Conservation (phyloP, 352 stramenopile genomes). For the Phytophthora rubi region DNA sequence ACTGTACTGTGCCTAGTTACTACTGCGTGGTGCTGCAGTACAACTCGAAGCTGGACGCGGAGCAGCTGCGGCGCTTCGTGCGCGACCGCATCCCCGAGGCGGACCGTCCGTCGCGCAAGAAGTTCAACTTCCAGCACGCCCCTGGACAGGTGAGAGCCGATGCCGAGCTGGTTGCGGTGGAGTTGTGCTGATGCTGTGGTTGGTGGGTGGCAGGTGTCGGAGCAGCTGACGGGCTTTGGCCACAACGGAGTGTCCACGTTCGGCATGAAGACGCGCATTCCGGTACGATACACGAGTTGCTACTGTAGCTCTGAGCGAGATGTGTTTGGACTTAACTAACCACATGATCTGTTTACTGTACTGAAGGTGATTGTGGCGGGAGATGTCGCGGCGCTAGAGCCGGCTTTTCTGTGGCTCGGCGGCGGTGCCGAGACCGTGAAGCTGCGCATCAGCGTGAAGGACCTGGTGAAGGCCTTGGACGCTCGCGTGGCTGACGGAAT, state of each 20-base stretch:
- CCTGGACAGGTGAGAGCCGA: slow-evolving; percentile 47
- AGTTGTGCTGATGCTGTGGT: not conserved
- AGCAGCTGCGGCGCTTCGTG: slow-evolving; percentile 86
- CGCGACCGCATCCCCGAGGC: slow-evolving; percentile 61
- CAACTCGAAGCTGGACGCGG: slow-evolving; percentile 80
- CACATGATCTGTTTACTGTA: not conserved
- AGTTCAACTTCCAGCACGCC: slow-evolving; percentile 91
- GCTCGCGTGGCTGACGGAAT: slow-evolving; percentile 66
- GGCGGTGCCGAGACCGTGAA: slow-evolving; percentile 82
- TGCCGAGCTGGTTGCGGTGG: not conserved
- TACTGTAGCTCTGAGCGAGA: too few relatives aligned
- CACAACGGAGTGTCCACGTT: slow-evolving; percentile 88
- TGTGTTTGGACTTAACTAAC: slow-evolving; percentile 7
- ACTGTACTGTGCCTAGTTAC: slow-evolving; percentile 43
- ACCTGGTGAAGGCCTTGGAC: slow-evolving; percentile 60
- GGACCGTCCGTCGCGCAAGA: slow-evolving; percentile 69
- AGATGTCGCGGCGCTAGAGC: slow-evolving; percentile 53
- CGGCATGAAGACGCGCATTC: slow-evolving; percentile 74
- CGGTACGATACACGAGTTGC: slow-evolving; percentile 36
- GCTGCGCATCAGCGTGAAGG: slow-evolving; percentile 71
- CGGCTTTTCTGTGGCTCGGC: slow-evolving; percentile 80
- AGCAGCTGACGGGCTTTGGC: slow-evolving; percentile 81
- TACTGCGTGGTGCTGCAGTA: slow-evolving; percentile 91
- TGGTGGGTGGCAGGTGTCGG: slow-evolving; percentile 45
- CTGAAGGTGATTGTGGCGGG: slow-evolving; percentile 73